Base-by-base conservation (phyloP, 192 early-diverging fungal species). In the Gryganskiella cystojenkinii region DNA sequence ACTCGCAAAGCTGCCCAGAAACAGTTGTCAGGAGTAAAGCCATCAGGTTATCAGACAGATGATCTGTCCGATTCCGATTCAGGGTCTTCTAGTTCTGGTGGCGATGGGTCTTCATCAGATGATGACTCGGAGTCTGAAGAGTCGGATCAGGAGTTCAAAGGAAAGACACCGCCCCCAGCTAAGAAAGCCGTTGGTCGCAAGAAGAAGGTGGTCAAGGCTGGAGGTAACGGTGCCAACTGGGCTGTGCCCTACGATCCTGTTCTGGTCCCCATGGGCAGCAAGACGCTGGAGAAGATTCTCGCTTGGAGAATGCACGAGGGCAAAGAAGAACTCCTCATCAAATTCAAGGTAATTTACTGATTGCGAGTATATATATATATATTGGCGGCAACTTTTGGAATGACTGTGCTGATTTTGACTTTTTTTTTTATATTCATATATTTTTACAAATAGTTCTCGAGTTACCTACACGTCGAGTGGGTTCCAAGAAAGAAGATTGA, bases 381-480 rank as follows among this genome's bases (percentile, higher is more conserved):
- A 33, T 14, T 30, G 3, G 3, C 33, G 13, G 15, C 2, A 31
- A 40, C 7, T 14, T 22, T 37, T 53, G 27, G 17, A 28, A 46
- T 4, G 50, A 46, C 28, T 27, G 24, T 2, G 5, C 15, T 2
- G 40, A 15, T 22, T 52, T 27, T 20, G 17, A 24, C 7, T 44
- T 63, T 57, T 55, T 27, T 43, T 50, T 67, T 10, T 30, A 22
- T 45, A 19, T 50, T 50, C 44, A 8, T 37, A 5, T 35, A 61
- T 66, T 3, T 7, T 51, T 8, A 17, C 20, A 10, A 25, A 4
- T 57, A 90, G 89, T 86, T 91, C 70, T 85, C 88, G 83, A 90
- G 89, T 80, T 94, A 92, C 63, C 78, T 85, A 37, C 90, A 92
- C 70, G 82, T 83, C 3, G 90, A 92, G 37, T 95, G 94, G 94